Base-by-base conservation (phyloP, 2,329 filamentous ascomycete genomes). In the Fusarium illudens region DNA sequence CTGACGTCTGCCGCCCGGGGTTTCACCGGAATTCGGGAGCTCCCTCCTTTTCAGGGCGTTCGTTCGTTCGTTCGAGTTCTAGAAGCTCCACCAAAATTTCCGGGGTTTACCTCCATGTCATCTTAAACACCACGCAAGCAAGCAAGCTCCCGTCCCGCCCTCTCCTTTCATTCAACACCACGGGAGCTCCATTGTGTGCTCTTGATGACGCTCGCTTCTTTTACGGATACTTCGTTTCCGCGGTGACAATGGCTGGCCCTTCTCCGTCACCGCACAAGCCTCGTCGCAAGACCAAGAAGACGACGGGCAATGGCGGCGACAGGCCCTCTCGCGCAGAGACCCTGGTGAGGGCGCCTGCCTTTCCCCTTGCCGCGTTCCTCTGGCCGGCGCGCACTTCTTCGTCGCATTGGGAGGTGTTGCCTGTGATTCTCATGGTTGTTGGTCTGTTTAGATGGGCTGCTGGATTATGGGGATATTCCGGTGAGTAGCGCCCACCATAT, bases 401-500 rank as follows among this genome's bases (percentile, higher is more conserved):
- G 17, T 97, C 94, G 56, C 92, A 95, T 92, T 98, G 96, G 95
- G 89, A 97, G 74, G 87, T 95, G 5, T 82, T 99, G 30, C 94
- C 96, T 3, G 82, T 96, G 72, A 90, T 97, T 5, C 83, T 99
- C 56, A 97, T 98, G 91, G 87, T 86, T 2, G 93, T 89, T n/a
- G 94, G 94, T 19, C 85, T 99, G 48, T 97, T 98, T 77, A 86
- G 96, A 73, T 98, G 96, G 96, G 91, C 92, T 30, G 92, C 93
- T 49, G 92, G 94, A 27, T 84, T 98, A 42, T 98, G 96, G 93
- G 93, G 93, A 60, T 97, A 98, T 79, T 99, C 96, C 73, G 96
- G 92, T 94, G 79, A 56, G 82, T 73, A 61, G 27, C 34, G 32
- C 22, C 34, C 29, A 52, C 60, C 36, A 46, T 46, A 27, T 25